These are phyloP conservation scores for Pleurotus platypus DNA, from an alignment of 768 basidiomycete species.

Conservation along the genomic window DNA sequence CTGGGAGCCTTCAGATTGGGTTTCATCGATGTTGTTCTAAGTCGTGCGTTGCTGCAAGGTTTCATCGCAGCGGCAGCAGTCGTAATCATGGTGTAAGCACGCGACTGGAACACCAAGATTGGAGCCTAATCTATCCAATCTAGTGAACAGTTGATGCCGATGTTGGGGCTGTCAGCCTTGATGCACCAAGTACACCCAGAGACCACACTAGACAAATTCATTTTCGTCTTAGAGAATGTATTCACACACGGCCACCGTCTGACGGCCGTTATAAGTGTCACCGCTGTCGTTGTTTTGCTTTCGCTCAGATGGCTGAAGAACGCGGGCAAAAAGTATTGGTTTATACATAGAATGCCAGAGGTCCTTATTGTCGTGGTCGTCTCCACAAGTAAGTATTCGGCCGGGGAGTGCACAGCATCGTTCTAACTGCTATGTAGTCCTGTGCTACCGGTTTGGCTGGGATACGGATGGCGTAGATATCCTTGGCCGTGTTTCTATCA, in stretches of 20 bases:
- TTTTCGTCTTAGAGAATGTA: conserved; percentile 66
- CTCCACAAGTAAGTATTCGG: conserved; percentile 63
- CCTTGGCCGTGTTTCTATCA: conserved; percentile 72
- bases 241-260: conserved; percentile 54
- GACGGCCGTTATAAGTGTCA: conserved; percentile 75
- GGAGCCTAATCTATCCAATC: not conserved
- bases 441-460: conserved; percentile 72
- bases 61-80: conserved; percentile 84
- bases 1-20: conserved; percentile 87
- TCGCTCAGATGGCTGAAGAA: conserved; percentile 55
- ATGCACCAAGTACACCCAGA: conserved; percentile 54
- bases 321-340: conserved; percentile 57
- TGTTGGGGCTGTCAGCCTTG: conserved; percentile 74
- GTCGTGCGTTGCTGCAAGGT: conserved; percentile 82
- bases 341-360: conserved; percentile 82
- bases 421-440: conserved; percentile 35
- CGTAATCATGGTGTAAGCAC: conserved; percentile 76
- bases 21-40: conserved; percentile 91
- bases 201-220: conserved; percentile 70
- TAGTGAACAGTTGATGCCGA: conserved; percentile 84
- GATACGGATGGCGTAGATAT: conserved; percentile 78
- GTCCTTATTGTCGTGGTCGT: conserved; percentile 83
- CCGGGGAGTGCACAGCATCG: not conserved
- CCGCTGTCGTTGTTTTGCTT: conserved; percentile 65
- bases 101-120: not conserved